phyloP scores from a whole-genome alignment of 148 eudicot species.

The Rhododendron kiyosumense region DNA sequence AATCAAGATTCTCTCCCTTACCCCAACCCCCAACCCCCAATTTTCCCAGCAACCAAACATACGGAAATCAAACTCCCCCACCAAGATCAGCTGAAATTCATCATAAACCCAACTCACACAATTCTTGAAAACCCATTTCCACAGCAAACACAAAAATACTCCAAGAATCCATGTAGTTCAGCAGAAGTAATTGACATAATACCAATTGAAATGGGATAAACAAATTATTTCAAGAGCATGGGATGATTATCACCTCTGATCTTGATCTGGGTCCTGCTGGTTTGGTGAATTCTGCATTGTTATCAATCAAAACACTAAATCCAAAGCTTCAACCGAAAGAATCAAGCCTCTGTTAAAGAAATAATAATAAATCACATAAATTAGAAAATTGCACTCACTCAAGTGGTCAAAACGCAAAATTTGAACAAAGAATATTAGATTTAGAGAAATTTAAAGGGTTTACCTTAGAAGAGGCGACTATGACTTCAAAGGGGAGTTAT shows the following conservation, averaged over 20 bases:
- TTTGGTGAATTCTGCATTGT: conserved; percentile 8
- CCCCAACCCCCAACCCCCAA: not conserved
- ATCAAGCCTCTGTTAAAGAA: not conserved
- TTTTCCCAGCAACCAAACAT: not conserved
- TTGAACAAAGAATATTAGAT: not conserved
- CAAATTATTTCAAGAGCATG: not conserved
- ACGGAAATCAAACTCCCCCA: not conserved
- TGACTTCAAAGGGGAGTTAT: not conserved
- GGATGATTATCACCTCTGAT: conserved; percentile 11
- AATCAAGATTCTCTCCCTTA: not conserved
- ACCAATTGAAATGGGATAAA: not conserved
- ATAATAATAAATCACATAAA: not conserved
- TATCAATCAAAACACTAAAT: not conserved
- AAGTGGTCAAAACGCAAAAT: not conserved
- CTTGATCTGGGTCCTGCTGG: conserved; percentile 9
- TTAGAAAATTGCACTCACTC: not conserved
- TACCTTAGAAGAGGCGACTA: not conserved
- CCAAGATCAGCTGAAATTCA: not conserved
- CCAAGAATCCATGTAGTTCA: not conserved
- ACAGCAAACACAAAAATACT: not conserved
- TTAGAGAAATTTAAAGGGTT: not conserved
- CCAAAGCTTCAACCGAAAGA: not conserved
- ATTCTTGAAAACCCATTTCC: not conserved
- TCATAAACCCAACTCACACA: not conserved
- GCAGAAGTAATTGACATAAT: not conserved